Percentiles rank a stretch among this genome's conserved stretches.
Conservation (phyloP, 805 yeast genomes). For the Vanderwaltozyma yarrowii region DNA sequence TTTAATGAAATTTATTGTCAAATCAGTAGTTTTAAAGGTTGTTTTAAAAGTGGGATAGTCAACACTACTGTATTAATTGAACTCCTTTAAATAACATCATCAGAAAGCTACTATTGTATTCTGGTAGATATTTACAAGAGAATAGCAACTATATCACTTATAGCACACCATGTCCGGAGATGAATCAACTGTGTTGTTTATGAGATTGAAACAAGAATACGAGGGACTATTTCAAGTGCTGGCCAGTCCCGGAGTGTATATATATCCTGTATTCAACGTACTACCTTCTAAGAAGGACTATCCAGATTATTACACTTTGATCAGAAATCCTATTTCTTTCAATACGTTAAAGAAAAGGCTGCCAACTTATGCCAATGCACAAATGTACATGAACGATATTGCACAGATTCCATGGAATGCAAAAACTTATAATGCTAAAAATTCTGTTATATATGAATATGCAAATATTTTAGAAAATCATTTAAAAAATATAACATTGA, state of each 20-base stretch:
- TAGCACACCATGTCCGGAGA: background rate
- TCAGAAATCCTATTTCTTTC: conserved; percentile 70
- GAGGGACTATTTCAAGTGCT: conserved; percentile 17
- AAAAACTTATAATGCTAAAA: conserved; percentile 64
- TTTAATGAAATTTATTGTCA: too few species aligned
- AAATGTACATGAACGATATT: conserved; percentile 65
- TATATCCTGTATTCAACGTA: conserved; percentile 24
- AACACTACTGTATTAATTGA: too few species aligned
- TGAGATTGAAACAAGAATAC: conserved; percentile 5
- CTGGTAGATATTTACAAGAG: too few species aligned
- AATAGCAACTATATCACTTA: too few species aligned
- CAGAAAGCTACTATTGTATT: too few species aligned
- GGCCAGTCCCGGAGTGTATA: conserved; percentile 20
- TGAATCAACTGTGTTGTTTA: background rate
- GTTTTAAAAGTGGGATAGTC: too few species aligned
- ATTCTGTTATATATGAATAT: conserved; percentile 55
- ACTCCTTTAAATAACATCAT: too few species aligned
- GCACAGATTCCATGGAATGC: conserved; percentile 90
- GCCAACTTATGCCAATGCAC: conserved; percentile 49
- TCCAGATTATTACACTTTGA: conserved; percentile 71
- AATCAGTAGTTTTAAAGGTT: too few species aligned
- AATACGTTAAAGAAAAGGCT: conserved; percentile 57
- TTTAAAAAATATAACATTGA: conserved; percentile 28
- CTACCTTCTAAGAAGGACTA: conserved; percentile 59
- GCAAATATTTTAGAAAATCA: conserved; percentile 43